These are phyloP conservation scores for Chytriomyces sp. DNA, from an alignment of 192 early-diverging fungal species.

Conservation along the genomic window DNA sequence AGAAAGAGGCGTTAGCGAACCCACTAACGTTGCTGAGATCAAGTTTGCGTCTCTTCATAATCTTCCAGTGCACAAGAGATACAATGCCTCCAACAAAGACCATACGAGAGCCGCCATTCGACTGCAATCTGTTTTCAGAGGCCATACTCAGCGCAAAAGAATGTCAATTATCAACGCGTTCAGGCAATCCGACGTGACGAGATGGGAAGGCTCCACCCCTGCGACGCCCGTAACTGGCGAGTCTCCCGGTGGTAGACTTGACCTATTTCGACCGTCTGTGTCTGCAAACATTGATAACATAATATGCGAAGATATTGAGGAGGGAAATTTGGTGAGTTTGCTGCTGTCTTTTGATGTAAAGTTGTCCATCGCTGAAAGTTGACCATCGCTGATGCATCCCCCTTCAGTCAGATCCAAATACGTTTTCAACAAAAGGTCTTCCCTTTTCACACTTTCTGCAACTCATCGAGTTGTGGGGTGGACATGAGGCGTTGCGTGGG, in stretches of 20 bases:
- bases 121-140: background rate
- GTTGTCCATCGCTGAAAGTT: background rate
- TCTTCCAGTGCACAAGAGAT: background rate
- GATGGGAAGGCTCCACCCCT: background rate
- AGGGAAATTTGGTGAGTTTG: background rate
- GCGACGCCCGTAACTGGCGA: background rate
- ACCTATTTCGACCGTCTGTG: background rate
- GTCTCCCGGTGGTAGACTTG: background rate
- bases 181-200: background rate
- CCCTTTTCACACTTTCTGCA: constrained; percentile 18
- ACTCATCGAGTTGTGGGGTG: constrained; percentile 28
- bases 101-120: background rate
- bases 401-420: constrained; percentile 10
- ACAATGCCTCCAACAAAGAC: background rate
- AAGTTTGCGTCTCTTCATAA: no score
- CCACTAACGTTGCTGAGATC: no score
- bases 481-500: constrained; percentile 5
- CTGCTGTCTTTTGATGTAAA: background rate
- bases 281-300: background rate
- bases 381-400: background rate
- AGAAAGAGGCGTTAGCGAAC: no score
- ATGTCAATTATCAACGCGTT: background rate
- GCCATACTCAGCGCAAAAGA: background rate
- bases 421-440: constrained; percentile 21
- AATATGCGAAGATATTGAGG: background rate